A percentile compares a stretch with the other conserved stretches of the same genome.
Evolutionary conservation across 2,329 filamentous ascomycete genomes (phyloP).

Genomic region (Chaetoscypha palmicola): DNA sequence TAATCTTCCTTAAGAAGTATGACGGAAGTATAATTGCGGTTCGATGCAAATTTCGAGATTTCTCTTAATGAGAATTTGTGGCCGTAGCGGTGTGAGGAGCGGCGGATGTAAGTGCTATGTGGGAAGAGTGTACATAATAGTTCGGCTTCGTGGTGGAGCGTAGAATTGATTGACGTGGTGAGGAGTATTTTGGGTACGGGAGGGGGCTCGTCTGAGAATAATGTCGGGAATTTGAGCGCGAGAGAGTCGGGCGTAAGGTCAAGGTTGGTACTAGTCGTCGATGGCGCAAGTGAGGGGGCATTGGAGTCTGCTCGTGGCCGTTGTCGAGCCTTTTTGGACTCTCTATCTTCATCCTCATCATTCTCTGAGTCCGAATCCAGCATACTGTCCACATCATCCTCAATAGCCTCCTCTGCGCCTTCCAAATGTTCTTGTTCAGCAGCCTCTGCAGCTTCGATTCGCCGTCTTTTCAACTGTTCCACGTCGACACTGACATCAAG

Average conservation of each 20-base stretch:
- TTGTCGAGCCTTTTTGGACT: slow-evolving; percentile 33
- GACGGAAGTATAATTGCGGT: slow-evolving; percentile 76
- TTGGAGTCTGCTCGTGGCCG: slow-evolving; percentile 33
- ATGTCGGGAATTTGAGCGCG: slow-evolving; percentile 53
- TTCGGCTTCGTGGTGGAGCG: slow-evolving; percentile 74
- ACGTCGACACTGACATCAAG: slow-evolving; percentile 49
- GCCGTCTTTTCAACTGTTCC: slow-evolving; percentile 50
- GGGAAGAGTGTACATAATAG: slow-evolving; percentile 78
- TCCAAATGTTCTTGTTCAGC: slow-evolving; percentile 37
- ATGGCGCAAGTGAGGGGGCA: slow-evolving; percentile 38
- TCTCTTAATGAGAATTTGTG: slow-evolving; percentile 91
- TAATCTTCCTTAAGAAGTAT: slow-evolving; percentile 82
- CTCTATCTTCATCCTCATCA: slow-evolving; percentile 36
- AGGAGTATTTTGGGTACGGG: slow-evolving; percentile 77
- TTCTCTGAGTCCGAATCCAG: slow-evolving; percentile 49
- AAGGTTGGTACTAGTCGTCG: slow-evolving; percentile 56
- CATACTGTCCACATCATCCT: slow-evolving; percentile 69
- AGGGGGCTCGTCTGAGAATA: slow-evolving; percentile 53
- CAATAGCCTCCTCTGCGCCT: slow-evolving; percentile 38
- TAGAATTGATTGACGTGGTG: slow-evolving; percentile 85
- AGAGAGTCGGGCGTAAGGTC: slow-evolving; percentile 56
- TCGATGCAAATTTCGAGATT: slow-evolving; percentile 77
- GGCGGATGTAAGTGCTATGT: slow-evolving; percentile 71
- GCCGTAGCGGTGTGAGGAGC: slow-evolving; percentile 73
- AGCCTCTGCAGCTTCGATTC: slow-evolving; percentile 43